phyloP scores from a whole-genome alignment of 2,329 filamentous ascomycete species.

The Colletotrichum noveboracense region DNA sequence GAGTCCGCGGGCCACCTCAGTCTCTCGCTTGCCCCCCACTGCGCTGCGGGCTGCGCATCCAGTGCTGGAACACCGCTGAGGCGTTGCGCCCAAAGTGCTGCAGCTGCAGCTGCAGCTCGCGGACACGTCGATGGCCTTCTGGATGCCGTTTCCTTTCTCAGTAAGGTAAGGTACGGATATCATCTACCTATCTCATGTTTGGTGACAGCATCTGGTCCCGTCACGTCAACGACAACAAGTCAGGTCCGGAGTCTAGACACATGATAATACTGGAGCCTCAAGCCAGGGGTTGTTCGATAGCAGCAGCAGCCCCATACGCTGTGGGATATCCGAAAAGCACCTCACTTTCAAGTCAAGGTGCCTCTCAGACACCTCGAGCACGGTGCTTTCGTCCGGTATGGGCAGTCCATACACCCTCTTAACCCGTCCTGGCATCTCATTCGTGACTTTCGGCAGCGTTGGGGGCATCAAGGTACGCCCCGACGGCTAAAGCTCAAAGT shows the following conservation, averaged over 20 bases:
- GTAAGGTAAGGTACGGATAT: background rate
- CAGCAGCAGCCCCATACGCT: background rate
- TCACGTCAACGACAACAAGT: background rate
- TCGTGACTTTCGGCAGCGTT: background rate
- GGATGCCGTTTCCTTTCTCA: background rate
- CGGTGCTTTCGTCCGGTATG: background rate
- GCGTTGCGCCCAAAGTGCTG: background rate
- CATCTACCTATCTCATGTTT: background rate
- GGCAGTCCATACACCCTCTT: background rate
- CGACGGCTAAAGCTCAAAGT: background rate
- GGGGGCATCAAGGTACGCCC: background rate
- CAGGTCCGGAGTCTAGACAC: background rate
- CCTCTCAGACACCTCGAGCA: background rate
- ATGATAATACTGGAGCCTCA: background rate
- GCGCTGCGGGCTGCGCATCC: background rate
- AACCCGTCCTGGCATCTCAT: background rate
- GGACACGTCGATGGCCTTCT: background rate
- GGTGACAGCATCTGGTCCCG: background rate
- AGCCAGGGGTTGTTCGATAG: background rate
- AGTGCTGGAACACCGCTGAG: conserved; percentile 4
- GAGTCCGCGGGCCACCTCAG: background rate
- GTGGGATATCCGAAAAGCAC: background rate
- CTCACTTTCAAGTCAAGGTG: background rate
- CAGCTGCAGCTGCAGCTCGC: background rate
- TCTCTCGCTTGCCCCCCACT: background rate